Evolutionary conservation across 352 stramenopile species (phyloP), one percentile per base, ranked within the genome.

Genomic region (Pythium apleroticum): DNA sequence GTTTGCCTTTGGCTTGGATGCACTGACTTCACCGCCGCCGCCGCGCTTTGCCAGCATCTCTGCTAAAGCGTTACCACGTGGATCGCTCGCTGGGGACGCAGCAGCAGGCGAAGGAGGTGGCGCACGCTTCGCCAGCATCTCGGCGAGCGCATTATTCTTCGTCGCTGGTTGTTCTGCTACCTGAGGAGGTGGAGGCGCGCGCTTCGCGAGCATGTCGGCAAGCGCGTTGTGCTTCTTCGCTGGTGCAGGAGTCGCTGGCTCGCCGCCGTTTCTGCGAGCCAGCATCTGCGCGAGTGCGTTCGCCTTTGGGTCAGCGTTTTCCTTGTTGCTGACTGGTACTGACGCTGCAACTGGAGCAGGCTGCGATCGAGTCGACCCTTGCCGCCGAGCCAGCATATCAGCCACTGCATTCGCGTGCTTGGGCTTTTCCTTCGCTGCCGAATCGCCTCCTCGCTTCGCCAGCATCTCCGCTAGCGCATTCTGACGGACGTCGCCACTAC

Each of bases 241-340:
- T 61, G 48, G 0, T 37, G 25, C 31, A 30, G 39, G 30, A 45
- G 33, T 60, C 3, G 48, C 57, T 46, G 54, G 70, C 17, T 68
- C 68, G 57, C 68, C 41, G 27, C 68, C 74, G 60, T 67, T 48
- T 39, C 66, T 62, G 5, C 73, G 70, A 14, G 66, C 65, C 7
- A 80, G 71, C 71, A 78, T 80, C 37, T 73, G 68, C 15, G 63
- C 65, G 24, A 77, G 46, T 22, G 70, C 60, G 27, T 72, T 72
- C 1, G 49, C 15, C 50, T 61, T 65, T 9, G 17, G 50, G 41
- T 57, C 55, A 0, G 53, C n/a, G 48, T 53, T 25, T 33, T 53
- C 33, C 60, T 55, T 67, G 19, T 31, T 30, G 56, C 15, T 58
- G 50, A 3, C 35, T 12, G 35, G n/a, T 24, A 41, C 14, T 41